phyloP scores from a whole-genome alignment of 805 yeast genomes.

The Barnettozyma sucrosica region DNA sequence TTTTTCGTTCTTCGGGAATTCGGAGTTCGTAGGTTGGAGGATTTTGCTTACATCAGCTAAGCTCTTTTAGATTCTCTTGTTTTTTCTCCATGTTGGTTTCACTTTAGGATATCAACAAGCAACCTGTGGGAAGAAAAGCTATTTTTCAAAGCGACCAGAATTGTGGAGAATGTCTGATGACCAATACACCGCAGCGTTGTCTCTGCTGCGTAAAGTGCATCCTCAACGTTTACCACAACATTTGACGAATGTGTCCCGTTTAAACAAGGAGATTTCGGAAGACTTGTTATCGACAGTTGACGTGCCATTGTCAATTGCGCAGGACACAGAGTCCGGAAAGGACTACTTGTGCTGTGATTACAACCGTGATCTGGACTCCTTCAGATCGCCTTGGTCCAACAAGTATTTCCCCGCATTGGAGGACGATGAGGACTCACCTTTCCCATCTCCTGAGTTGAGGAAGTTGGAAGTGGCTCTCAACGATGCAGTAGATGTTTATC shows the following conservation, averaged over 20 bases:
- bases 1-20: too few species aligned
- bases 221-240: constrained; percentile 52
- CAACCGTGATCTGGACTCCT: constrained; percentile 90
- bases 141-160: not conserved
- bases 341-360: constrained; percentile 84
- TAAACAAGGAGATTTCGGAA: constrained; percentile 65
- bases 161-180: constrained; percentile 27
- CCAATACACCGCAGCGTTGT: constrained; percentile 71
- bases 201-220: constrained; percentile 67
- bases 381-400: constrained; percentile 88
- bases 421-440: constrained; percentile 64
- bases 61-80: too few species aligned
- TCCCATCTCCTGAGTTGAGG: constrained; percentile 62
- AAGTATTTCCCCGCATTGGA: constrained; percentile 54
- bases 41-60: too few species aligned
- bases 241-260: constrained; percentile 37
- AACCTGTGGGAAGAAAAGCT: too few species aligned
- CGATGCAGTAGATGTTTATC: constrained; percentile 85
- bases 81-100: too few species aligned
- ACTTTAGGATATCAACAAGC: too few species aligned
- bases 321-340: constrained; percentile 40
- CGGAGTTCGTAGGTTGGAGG: too few species aligned
- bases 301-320: constrained; percentile 57
- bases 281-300: constrained; percentile 85
- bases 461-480: constrained; percentile 76